These are phyloP conservation scores for Waltiozyma sp. DNA, from an alignment of 1,139 yeast species.

Conservation along the genomic window DNA sequence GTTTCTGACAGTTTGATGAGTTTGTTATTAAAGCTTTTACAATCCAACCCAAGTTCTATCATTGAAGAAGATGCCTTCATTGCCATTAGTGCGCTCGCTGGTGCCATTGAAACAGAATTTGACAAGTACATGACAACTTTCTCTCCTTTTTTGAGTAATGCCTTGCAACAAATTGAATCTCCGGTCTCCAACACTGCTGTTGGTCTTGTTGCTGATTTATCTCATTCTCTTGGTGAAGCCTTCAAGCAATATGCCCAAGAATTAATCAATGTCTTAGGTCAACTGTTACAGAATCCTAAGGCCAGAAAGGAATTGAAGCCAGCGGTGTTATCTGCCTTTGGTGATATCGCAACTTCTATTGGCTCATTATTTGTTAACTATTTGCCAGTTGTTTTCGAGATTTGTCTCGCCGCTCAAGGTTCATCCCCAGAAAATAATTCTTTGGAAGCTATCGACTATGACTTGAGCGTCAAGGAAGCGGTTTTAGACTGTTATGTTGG, in stretches of 20 bases:
- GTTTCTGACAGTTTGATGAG: slow-evolving; percentile 84
- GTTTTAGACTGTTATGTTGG: slow-evolving; percentile 94
- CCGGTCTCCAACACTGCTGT: slow-evolving; percentile 83
- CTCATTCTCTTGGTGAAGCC: slow-evolving; percentile 75
- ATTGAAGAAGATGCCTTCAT: slow-evolving; percentile 92
- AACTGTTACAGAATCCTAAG: slow-evolving; percentile 50
- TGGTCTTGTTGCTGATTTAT: slow-evolving; percentile 92
- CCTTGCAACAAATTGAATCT: slow-evolving; percentile 72
- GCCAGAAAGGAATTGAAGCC: slow-evolving; percentile 80
- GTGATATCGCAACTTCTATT: slow-evolving; percentile 87
- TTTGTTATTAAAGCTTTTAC: slow-evolving; percentile 60
- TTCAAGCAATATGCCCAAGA: slow-evolving; percentile 68
- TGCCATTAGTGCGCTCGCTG: slow-evolving; percentile 83
- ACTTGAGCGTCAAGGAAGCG: slow-evolving; percentile 65
- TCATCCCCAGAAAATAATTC: slow-evolving; percentile 42
- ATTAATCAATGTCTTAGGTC: slow-evolving; percentile 74
- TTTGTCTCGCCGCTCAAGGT: slow-evolving; percentile 35
- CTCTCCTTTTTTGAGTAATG: slow-evolving; percentile 69
- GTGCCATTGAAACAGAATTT: slow-evolving; percentile 62
- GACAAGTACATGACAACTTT: slow-evolving; percentile 70
- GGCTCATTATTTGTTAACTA: slow-evolving; percentile 70
- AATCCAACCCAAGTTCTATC: slow-evolving; percentile 48
- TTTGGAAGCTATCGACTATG: slow-evolving; percentile 69
- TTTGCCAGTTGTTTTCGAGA: slow-evolving; percentile 63
- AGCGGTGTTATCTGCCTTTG: slow-evolving; percentile 85